Evolutionary conservation across 495 filamentous ascomycete genomes (phyloP).

Genomic region (Daldinia loculata): DNA sequence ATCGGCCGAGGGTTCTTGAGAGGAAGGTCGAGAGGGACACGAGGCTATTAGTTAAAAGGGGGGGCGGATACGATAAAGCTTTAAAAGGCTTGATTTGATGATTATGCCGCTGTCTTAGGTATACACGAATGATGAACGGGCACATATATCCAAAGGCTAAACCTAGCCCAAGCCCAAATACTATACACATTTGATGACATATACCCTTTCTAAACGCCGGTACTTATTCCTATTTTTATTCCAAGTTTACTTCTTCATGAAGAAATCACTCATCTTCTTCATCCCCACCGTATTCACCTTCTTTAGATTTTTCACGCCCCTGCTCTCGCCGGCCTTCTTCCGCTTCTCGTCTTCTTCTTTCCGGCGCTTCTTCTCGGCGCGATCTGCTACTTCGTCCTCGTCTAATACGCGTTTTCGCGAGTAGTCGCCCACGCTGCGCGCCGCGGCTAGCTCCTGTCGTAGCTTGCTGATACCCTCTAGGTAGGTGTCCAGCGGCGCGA

Average conservation of each 20-base stretch:
- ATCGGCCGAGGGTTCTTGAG: conserved; percentile 55
- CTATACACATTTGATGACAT: conserved; percentile 3
- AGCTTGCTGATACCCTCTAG: conserved; percentile 69
- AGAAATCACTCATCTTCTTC: conserved; percentile 97
- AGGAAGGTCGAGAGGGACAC: conserved; percentile 41
- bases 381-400: conserved; percentile 78
- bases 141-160: not conserved
- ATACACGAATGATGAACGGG: conserved; percentile 21
- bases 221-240: conserved; percentile 2
- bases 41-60: conserved; percentile 34
- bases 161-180: conserved; percentile 1
- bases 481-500: conserved; percentile 72
- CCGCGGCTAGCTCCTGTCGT: conserved; percentile 71
- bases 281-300: conserved; percentile 92
- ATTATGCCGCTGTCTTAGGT: conserved; percentile 12
- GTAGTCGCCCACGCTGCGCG: conserved; percentile 74
- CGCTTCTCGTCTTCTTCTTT: conserved; percentile 68
- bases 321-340: conserved; percentile 73
- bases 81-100: conserved; percentile 7
- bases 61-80: conserved; percentile 14
- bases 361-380: conserved; percentile 79
- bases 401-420: conserved; percentile 73
- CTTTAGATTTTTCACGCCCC: conserved; percentile 77
- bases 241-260: conserved; percentile 70
- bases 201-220: not conserved